These are phyloP conservation scores for Gigaspora rosea DNA, from an alignment of 192 early-diverging fungal genomes.

Conservation along the genomic window DNA sequence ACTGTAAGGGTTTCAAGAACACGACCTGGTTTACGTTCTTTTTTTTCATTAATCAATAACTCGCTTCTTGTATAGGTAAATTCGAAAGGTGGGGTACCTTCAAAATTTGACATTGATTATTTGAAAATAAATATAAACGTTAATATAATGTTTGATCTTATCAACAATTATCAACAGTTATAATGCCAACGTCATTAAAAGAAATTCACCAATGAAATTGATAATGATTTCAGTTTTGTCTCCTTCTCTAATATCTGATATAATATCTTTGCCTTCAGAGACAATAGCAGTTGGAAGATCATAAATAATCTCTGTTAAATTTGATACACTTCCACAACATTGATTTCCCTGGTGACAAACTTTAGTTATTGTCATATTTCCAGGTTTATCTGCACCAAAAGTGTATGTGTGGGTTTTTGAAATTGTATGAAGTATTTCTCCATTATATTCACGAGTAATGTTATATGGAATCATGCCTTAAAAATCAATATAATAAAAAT, in stretches of 20 bases:
- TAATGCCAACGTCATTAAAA: neutral
- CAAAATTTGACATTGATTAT: neutral
- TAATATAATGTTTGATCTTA: neutral
- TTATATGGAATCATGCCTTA: slow-evolving; percentile 15
- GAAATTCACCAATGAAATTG: slow-evolving; percentile 40
- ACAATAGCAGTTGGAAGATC: slow-evolving; percentile 44
- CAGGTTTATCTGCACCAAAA: slow-evolving; percentile 48
- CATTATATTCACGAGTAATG: slow-evolving; percentile 42
- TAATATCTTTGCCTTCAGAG: slow-evolving; percentile 45
- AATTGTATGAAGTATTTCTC: slow-evolving; percentile 30
- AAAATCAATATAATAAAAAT: slow-evolving; percentile 8
- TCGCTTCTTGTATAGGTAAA: slow-evolving; percentile 49
- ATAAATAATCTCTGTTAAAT: slow-evolving; percentile 43
- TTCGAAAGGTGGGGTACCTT: slow-evolving; percentile 45
- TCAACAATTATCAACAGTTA: neutral
- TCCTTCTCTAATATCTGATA: slow-evolving; percentile 48
- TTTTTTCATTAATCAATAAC: slow-evolving; percentile 36
- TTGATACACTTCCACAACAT: slow-evolving; percentile 42
- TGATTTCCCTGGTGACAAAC: slow-evolving; percentile 48
- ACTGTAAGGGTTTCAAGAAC: slow-evolving; percentile 45
- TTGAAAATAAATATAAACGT: neutral
- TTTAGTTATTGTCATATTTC: slow-evolving; percentile 50
- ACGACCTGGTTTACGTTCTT: slow-evolving; percentile 34
- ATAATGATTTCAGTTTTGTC: slow-evolving; percentile 47
- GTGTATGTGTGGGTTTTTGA: slow-evolving; percentile 29